These are phyloP conservation scores for Thraustochytrium sp. DNA, from an alignment of 352 stramenopile species.

Conservation along the genomic window DNA sequence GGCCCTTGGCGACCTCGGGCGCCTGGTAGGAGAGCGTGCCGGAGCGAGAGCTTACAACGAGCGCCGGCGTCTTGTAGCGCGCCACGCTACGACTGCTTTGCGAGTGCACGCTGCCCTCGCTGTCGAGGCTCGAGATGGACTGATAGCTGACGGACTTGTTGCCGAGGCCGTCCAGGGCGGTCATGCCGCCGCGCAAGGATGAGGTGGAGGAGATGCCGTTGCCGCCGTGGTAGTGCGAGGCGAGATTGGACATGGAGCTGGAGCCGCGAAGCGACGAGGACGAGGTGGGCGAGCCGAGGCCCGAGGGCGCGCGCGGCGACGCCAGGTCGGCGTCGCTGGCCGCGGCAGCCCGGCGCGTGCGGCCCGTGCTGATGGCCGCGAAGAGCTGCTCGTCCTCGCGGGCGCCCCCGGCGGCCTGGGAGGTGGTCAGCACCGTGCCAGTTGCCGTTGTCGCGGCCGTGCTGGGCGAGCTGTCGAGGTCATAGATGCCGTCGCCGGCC, in stretches of 20 bases:
- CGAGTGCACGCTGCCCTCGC: background rate
- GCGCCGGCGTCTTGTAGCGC: slow-evolving; percentile 11
- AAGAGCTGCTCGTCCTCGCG: slow-evolving; percentile 19
- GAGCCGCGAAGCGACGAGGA: too few species aligned
- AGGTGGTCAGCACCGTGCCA: too few species aligned
- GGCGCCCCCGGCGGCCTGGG: too few species aligned
- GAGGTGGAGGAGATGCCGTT: background rate
- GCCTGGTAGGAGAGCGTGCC: slow-evolving; percentile 41
- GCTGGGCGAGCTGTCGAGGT: too few species aligned
- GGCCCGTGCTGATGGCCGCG: slow-evolving; percentile 19
- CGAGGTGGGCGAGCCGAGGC: background rate
- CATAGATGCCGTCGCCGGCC: background rate
- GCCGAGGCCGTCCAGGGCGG: background rate
- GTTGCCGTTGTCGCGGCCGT: too few species aligned
- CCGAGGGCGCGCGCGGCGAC: background rate
- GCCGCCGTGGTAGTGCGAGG: background rate
- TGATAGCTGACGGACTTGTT: slow-evolving; percentile 6
- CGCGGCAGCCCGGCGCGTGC: background rate
- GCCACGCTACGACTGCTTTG: background rate
- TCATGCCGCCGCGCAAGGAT: too few species aligned
- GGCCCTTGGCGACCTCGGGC: slow-evolving; percentile 14
- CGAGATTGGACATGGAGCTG: too few species aligned
- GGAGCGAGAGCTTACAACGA: slow-evolving; percentile 14
- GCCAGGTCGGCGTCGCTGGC: background rate
- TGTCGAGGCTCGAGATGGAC: slow-evolving; percentile 33